Evolutionary conservation across 2,329 filamentous ascomycete genomes (phyloP), one percentile per base, ranked within the genome.

Genomic region (Pseudonectria foliicola): DNA sequence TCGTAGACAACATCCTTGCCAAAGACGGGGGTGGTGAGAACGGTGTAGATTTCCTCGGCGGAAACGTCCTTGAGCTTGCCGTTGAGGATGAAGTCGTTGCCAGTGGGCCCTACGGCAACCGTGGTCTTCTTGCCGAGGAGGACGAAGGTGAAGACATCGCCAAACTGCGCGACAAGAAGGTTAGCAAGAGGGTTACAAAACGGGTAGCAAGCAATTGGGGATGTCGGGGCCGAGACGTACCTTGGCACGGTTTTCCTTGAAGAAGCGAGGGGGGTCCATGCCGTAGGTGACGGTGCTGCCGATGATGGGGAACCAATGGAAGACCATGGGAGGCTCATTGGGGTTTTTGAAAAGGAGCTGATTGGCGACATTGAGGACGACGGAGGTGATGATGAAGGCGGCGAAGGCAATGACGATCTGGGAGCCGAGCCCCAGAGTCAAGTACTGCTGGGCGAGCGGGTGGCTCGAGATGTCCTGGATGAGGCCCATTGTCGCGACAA

Each of bases 211-310:
- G 16, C 21, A 11, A 12, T n/a, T n/a, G n/a, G n/a, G n/a, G n/a
- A n/a, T n/a, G n/a, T n/a, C n/a, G n/a, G n/a, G n/a, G n/a, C n/a
- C n/a, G n/a, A 15, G 23, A 59, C 65, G 42, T 53, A 88, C 85
- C 80, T 93, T 93, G 52, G 75, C 71, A 51, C 80, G 80, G 63
- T 75, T 75, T 58, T 71, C 79, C 75, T 50, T 71, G 68, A 95
- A 95, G 73, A 95, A 96, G 33, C 70, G 71, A 55, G 86, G 89
- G 12, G 90, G 90, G 55, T 96, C 87, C 64, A 95, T 95, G 61
- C 90, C 90, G 66, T 96, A 98, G 29, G 78, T 85, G 52, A 96
- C 71, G 40, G 92, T 95, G 68, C 82, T 95, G 45, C 90, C 90
- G 53, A 98, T 73, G 48, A 94, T 64, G 39, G 85, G 85, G 54